Base-by-base conservation (phyloP, 352 stramenopile genomes). In the Globisporangium ultimum region DNA sequence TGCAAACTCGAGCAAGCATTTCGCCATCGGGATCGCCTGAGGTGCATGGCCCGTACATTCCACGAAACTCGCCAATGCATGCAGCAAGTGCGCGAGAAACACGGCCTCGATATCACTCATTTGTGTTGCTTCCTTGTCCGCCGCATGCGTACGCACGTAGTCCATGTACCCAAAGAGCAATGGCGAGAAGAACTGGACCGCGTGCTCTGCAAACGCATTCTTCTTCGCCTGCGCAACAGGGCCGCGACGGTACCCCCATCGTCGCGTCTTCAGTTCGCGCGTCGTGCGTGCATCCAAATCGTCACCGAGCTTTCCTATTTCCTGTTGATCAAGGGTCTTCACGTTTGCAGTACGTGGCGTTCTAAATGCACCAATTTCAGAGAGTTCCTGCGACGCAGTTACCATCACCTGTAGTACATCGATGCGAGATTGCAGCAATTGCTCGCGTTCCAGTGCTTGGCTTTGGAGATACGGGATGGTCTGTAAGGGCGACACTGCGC, bases 111-210 rank as follows among this genome's bases (percentile, higher is more conserved):
- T 53, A 36, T 91, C 82, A 17, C 61, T 80, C 45, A 72, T 53
- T 36, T 36, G 28, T 10, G 8, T 36, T 36, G 28, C 28, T 4
- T 64, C 38, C 34, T 52, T 10, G 28, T 18, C 4, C 6, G 38
- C 40, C 24, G 67, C 17, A 52, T 83, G 64, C 24, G 70, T 58
- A 7, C 64, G 74, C 28, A 74, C 56, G 53, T 84, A 93, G 48
- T 86, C 65, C 20, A 86, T 60, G 60, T 89, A 93, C 2, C 83
- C 80, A 48, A 89, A 88, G 4, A 93, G 51, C 43, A 93, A 45
- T 15, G 83, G 80, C n/a, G 77, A 88, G 60, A 93, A 93, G 58
- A 93, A 93, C 20, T 56, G 53, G 22, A 89, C 54, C 4, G 79
- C 78, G 20, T 87, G 66, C 1, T 85, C 76, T 24, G 56, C 74